Conservation (phyloP, 2,329 filamentous ascomycete species). For the Colletotrichum sp. region DNA sequence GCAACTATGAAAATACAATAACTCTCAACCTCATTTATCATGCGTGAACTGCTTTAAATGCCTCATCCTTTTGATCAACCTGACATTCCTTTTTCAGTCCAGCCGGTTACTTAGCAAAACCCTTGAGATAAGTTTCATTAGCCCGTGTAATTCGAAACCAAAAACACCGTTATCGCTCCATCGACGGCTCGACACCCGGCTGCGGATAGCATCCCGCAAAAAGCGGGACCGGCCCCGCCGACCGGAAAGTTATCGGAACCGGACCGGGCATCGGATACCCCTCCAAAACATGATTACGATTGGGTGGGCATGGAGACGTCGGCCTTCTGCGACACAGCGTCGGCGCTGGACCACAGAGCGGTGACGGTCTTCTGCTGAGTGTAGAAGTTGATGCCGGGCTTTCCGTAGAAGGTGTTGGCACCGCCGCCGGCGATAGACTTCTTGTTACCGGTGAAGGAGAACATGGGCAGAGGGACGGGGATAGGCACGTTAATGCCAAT, state of each 20-base stretch:
- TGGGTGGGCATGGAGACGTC: constrained; percentile 83
- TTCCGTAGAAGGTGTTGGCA: constrained; percentile 93
- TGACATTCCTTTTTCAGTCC: background rate
- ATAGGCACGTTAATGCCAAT: constrained; percentile 87
- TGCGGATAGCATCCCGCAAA: background rate
- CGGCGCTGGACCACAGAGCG: constrained; percentile 84
- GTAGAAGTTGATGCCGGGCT: constrained; percentile 91
- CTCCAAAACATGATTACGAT: constrained; percentile 26
- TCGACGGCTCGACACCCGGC: background rate
- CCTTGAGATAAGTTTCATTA: background rate
- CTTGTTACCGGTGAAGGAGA: constrained; percentile 81
- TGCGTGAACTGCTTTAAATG: background rate
- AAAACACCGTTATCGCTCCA: background rate
- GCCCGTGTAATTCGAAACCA: background rate
- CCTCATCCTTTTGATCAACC: background rate
- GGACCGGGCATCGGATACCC: background rate
- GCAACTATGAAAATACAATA: background rate
- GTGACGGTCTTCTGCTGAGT: constrained; percentile 99
- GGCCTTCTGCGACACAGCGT: constrained; percentile 85
- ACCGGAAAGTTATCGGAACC: background rate
- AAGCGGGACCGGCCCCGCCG: background rate
- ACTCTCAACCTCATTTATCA: background rate
- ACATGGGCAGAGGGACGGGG: constrained; percentile 73
- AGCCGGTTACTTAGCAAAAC: background rate
- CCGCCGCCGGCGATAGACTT: constrained; percentile 91